Conservation (phyloP, 1,139 yeast genomes). For the Pichia terricola region DNA sequence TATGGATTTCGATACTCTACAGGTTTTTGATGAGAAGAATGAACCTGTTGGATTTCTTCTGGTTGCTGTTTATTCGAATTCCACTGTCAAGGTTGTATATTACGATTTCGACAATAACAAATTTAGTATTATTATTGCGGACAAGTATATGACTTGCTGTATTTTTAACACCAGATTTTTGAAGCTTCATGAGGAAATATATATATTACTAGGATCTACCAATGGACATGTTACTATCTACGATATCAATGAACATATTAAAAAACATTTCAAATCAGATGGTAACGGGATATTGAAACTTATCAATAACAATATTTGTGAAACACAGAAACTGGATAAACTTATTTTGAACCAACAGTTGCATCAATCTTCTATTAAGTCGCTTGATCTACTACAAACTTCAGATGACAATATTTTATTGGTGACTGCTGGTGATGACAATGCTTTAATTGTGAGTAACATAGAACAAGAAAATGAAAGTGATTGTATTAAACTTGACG, state of each 20-base stretch:
- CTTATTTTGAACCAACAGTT: constrained; percentile 38
- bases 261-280: constrained; percentile 7
- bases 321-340: not conserved
- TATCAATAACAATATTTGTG: not conserved
- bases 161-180: constrained; percentile 52
- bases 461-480: constrained; percentile 8
- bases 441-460: constrained; percentile 46
- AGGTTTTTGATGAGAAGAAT: constrained; percentile 11
- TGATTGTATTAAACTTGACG: constrained; percentile 13
- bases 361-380: constrained; percentile 82
- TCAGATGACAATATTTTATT: constrained; percentile 6
- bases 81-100: constrained; percentile 59
- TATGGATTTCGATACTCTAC: constrained; percentile 63
- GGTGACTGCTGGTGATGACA: constrained; percentile 92
- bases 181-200: constrained; percentile 23
- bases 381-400: constrained; percentile 28
- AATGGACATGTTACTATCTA: constrained; percentile 72
- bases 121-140: constrained; percentile 39
- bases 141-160: constrained; percentile 65
- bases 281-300: not conserved
- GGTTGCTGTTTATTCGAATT: constrained; percentile 76
- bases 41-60: constrained; percentile 40
- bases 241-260: constrained; percentile 32
- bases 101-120: constrained; percentile 29
- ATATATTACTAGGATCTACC: constrained; percentile 57